Evolutionary conservation across 208 protist species (phyloP).

Genomic region (Leptomonas pyrrhocoris): DNA sequence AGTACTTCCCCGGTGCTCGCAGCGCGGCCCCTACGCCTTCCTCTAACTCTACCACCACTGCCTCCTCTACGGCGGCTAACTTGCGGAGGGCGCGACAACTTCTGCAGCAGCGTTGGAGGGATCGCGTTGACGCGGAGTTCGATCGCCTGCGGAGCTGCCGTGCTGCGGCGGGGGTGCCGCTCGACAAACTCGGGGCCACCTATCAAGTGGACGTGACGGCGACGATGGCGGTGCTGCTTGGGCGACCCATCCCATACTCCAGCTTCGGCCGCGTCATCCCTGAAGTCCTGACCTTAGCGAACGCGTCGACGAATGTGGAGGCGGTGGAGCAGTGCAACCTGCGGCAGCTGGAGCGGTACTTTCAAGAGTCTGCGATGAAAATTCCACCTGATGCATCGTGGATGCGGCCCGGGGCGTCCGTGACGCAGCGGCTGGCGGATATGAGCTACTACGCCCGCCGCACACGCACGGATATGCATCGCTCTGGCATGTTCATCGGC

Average conservation of each 20-base stretch:
- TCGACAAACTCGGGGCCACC: slow-evolving; percentile 54
- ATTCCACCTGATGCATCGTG: slow-evolving; percentile 27
- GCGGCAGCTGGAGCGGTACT: slow-evolving; percentile 54
- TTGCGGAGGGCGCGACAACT: slow-evolving; percentile 8
- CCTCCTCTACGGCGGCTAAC: not conserved
- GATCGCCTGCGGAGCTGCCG: slow-evolving; percentile 41
- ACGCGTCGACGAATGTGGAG: slow-evolving; percentile 42
- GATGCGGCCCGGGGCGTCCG: not conserved
- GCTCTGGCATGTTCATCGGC: slow-evolving; percentile 51
- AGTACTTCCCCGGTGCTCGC: slow-evolving; percentile 48
- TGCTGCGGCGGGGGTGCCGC: slow-evolving; percentile 30
- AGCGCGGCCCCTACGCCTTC: not conserved
- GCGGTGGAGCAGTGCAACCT: slow-evolving; percentile 58
- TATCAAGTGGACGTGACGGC: slow-evolving; percentile 96
- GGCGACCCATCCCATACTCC: slow-evolving; percentile 94
- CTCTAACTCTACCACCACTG: not conserved
- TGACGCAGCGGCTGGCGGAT: slow-evolving; percentile 37
- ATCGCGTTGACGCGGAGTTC: slow-evolving; percentile 44
- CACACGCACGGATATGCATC: slow-evolving; percentile 55
- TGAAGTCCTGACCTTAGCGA: slow-evolving; percentile 66
- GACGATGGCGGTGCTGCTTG: slow-evolving; percentile 91
- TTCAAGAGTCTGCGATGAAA: slow-evolving; percentile 31
- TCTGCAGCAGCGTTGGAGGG: slow-evolving; percentile 37
- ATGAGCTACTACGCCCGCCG: slow-evolving; percentile 59
- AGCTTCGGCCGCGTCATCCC: slow-evolving; percentile 94